Percentiles rank a stretch among this genome's conserved stretches.
Conservation (phyloP, 192 early-diverging fungal species). For the Coemansia sp. region DNA sequence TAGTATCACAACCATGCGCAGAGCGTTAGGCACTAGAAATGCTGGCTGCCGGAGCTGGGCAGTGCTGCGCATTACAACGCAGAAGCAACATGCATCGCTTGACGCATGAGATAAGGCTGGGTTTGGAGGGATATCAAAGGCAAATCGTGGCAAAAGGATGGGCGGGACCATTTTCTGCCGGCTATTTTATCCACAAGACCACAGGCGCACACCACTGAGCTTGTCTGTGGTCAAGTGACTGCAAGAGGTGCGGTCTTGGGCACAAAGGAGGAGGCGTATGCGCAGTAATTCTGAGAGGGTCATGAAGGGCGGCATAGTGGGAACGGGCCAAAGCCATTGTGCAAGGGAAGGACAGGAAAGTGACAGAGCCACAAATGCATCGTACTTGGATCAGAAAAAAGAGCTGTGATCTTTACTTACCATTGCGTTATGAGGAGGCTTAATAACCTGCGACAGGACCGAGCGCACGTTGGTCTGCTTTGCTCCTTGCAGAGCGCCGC, state of each 20-base stretch:
- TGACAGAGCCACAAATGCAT: not conserved
- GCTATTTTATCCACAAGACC: not conserved
- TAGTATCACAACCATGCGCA: not conserved
- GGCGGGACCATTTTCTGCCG: not conserved
- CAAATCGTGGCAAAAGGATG: not conserved
- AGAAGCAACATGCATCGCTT: not conserved
- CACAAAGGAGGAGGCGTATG: not conserved
- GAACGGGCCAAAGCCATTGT: conserved; percentile 3
- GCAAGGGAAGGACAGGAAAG: not conserved
- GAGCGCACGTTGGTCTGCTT: conserved; percentile 1
- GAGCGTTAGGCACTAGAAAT: not conserved
- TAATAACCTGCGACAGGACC: not conserved
- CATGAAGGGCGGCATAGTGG: not conserved
- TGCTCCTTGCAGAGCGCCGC: not conserved
- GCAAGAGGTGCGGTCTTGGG: not conserved
- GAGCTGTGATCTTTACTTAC: not conserved
- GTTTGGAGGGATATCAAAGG: not conserved
- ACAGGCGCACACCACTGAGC: not conserved
- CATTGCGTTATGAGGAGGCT: not conserved
- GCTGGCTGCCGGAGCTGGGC: not conserved
- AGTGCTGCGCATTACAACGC: not conserved
- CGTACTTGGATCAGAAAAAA: not conserved
- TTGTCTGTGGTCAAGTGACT: not conserved
- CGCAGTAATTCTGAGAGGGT: not conserved
- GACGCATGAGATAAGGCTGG: not conserved